Evolutionary conservation across 495 filamentous ascomycete genomes (phyloP), one percentile per base, ranked within the genome.

Genomic region (Tuber aestivum): DNA sequence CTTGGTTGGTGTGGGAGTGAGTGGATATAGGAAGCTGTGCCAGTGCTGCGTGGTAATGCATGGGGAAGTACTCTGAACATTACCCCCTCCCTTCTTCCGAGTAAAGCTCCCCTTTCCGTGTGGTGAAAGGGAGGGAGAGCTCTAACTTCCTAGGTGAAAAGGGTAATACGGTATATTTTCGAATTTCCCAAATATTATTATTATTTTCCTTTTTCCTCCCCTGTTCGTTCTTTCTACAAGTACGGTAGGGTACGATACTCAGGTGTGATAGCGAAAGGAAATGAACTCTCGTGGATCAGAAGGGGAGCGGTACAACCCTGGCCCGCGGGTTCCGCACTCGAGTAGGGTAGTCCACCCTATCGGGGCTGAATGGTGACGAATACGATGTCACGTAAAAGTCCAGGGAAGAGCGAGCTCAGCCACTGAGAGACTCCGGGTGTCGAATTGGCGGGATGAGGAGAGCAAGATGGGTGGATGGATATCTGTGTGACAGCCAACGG

Each of bases 41-140:
- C 45, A 18, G 56, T 75, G 73, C 69, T 70, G 78, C 76, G 76
- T 38, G 70, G 73, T 40, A 50, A 75, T 72, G 78, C 70, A 61
- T 76, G 78, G 73, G 76, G 40, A 72, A 79, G 70, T 44, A 65
- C 76, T 37, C 69, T 79, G 71, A 69, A 79, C 78, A 79, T 79
- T 18, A 20, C 56, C 56, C 45, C 56, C 56, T 20, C 27, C 56
- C 56, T 35, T 65, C n/a, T 65, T 65, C 56, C 32, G 56, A 16
- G 56, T 20, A 32, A 16, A 32, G 27, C 56, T 35, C 56, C 56
- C 56, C 56, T 65, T 65, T 65, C 50, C 12, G 50, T 61, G 50
- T 14, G 32, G 27, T 65, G 56, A 6, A 65, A 65, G 35, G 56
- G 56, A 65, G 56, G 56, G 56, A 35, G 27, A 35, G n/a, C 56